Base-by-base conservation (phyloP, 2,329 filamentous ascomycete species). In the Hawksworthiomyces lignivorus region DNA sequence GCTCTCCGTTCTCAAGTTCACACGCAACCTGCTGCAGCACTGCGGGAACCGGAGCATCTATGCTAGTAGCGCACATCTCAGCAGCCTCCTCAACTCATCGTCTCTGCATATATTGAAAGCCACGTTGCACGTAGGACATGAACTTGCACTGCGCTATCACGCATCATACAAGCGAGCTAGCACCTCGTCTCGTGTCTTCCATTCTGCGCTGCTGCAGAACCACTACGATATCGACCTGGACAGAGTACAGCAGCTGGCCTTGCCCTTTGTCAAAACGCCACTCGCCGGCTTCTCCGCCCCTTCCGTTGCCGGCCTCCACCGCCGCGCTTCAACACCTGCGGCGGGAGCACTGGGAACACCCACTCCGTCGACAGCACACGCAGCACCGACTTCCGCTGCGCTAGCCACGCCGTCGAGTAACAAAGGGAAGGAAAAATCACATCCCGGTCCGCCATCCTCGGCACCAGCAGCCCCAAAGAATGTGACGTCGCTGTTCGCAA, bases 1-100 rank as follows among this genome's bases (percentile, higher is more conserved):
- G 43, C 82, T 94, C 59, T 72, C 77, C 22, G 74, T 97, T 41
- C 70, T 98, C 46, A 73, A 77, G 52, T 98, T 98, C 62, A 95
- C 89, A 18, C 79, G 83, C 47, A 76, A 94, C 61, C 72, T 98
- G 22, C 68, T 97, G 39, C 87, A 97, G 59, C 92, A 95, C 59
- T 98, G 92, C 62, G 92, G 90, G 46, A 98, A 98, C 58, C 76
- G 94, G 52, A 96, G 89, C 65, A 81, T 98, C 54, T 98, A 97
- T 61, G 87, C 84, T 47, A 98, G 92, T 68, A 97, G 90, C 60
- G 74, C 82, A 51, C 86, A 94, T 54, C 69, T 98, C 47, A 92
- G 90, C 58, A 82, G 89, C 57, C 73, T 98, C 30, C 75, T 98
- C 45, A 87, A 96, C 62, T 90, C 85, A 33, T 90, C 87, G 3